Evolutionary conservation across 495 filamentous ascomycete species (phyloP).

Genomic region (Margaritispora aquatica): DNA sequence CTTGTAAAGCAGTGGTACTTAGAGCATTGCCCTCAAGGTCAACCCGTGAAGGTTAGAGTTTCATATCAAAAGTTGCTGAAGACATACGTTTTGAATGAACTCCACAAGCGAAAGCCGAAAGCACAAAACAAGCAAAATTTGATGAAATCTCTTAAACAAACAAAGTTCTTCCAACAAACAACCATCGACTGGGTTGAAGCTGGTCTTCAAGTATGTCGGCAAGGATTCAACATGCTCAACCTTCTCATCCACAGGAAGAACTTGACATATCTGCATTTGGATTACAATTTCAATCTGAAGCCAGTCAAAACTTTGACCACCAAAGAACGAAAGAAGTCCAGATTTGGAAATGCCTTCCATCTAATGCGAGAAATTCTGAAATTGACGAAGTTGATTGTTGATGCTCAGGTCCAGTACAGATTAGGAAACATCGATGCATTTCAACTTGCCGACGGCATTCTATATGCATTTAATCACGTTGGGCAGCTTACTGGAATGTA

Average conservation of each 20-base stretch:
- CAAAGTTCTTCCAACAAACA: conserved; percentile 99
- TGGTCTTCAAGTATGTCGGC: conserved; percentile 94
- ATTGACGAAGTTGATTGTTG: conserved; percentile 95
- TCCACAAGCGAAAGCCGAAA: conserved; percentile 92
- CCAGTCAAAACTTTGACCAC: conserved; percentile 98
- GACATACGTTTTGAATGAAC: conserved; percentile 90
- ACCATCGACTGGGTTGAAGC: conserved; percentile 99
- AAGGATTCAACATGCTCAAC: conserved; percentile 99
- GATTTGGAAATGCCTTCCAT: conserved; percentile 99
- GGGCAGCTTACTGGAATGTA: conserved; percentile 99
- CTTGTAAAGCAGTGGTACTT: conserved; percentile 98
- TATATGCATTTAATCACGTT: conserved; percentile 99
- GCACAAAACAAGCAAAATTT: conserved; percentile 92
- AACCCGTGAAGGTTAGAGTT: conserved; percentile 97
- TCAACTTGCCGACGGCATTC: conserved; percentile 95
- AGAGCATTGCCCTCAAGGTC: conserved; percentile 86
- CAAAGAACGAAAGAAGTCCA: conserved; percentile 99
- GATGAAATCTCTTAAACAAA: conserved; percentile 81
- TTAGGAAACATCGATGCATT: conserved; percentile 98
- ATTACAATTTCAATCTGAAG: conserved; percentile 99
- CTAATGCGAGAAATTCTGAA: conserved; percentile 98
- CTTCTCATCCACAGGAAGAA: conserved; percentile 98
- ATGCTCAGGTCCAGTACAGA: conserved; percentile 97
- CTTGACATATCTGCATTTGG: conserved; percentile 94
- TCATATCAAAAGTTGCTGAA: conserved; percentile 99